These are phyloP conservation scores for Tulasnella sp. DNA, from an alignment of 768 basidiomycete species.

Conservation along the genomic window DNA sequence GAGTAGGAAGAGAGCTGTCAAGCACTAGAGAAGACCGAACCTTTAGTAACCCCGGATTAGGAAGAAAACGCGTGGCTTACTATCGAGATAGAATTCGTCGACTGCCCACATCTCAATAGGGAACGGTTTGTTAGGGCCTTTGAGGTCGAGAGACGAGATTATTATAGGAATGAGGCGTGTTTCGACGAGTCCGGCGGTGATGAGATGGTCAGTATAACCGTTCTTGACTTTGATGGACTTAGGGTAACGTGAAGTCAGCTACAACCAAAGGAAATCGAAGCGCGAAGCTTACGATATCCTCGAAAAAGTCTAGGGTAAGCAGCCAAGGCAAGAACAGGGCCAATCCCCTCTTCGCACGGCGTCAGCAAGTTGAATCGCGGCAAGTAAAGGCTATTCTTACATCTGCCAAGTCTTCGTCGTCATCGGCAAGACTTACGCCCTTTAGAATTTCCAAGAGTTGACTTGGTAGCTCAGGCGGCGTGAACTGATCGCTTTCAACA, in stretches of 20 bases:
- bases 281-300: slow-evolving; percentile 63
- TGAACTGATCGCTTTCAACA: slow-evolving; percentile 60
- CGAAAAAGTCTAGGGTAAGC: slow-evolving; percentile 80
- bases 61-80: slow-evolving; percentile 45
- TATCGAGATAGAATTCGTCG: slow-evolving; percentile 72
- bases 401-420: slow-evolving; percentile 42
- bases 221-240: slow-evolving; percentile 86
- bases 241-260: not conserved
- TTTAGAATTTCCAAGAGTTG: slow-evolving; percentile 64
- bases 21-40: slow-evolving; percentile 46
- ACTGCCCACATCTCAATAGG: slow-evolving; percentile 83
- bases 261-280: slow-evolving; percentile 19
- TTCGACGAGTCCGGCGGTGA: slow-evolving; percentile 61
- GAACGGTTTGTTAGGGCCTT: slow-evolving; percentile 60
- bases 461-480: slow-evolving; percentile 56
- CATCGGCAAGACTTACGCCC: slow-evolving; percentile 41
- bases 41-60: not conserved
- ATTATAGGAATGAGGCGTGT: slow-evolving; percentile 67
- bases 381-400: slow-evolving; percentile 39
- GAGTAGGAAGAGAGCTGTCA: slow-evolving; percentile 50
- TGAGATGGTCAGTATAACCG: slow-evolving; percentile 81
- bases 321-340: slow-evolving; percentile 84
- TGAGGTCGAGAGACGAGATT: slow-evolving; percentile 60
- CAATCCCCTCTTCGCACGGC: slow-evolving; percentile 46
- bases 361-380: slow-evolving; percentile 16